Percentiles rank a stretch among this genome's conserved stretches.
Conservation (phyloP, 1,284 basidiomycete species). For the Sparassis latifolia region DNA sequence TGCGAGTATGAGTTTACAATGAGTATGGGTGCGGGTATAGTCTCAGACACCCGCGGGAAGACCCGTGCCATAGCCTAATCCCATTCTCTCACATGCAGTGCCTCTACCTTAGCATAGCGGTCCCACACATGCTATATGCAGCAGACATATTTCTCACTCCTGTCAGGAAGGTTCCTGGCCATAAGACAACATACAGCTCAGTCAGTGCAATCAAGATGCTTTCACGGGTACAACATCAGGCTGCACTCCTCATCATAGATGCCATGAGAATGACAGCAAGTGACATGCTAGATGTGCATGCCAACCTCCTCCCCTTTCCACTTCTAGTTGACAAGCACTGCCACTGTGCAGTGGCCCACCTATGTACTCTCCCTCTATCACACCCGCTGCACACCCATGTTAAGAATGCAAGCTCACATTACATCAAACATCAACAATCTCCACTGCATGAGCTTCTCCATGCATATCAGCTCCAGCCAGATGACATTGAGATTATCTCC, state of each 20-base stretch:
- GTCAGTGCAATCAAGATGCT: conserved; percentile 12
- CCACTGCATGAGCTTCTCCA: neutral
- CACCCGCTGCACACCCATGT: neutral
- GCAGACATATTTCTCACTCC: conserved; percentile 19
- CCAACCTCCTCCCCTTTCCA: conserved; percentile 14
- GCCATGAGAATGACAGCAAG: conserved; percentile 27
- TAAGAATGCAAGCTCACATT: neutral
- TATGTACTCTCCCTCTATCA: neutral
- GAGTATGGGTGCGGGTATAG: no score
- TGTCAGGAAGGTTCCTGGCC: conserved; percentile 6
- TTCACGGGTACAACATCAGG: conserved; percentile 24
- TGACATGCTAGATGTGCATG: conserved; percentile 26
- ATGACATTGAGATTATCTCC: neutral
- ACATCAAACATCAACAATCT: neutral
- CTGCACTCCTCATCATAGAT: conserved; percentile 27
- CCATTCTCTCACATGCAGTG: conserved; percentile 2
- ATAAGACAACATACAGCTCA: conserved; percentile 9
- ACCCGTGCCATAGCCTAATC: no score
- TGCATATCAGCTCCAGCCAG: neutral
- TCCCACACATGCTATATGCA: no score
- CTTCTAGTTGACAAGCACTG: no score
- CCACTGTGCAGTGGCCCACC: neutral
- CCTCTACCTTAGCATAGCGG: conserved; percentile 22
- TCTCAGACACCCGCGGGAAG: no score
- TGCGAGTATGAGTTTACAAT: no score